Percentiles rank a stretch among this genome's conserved stretches.
phyloP scores from a whole-genome alignment of 768 basidiomycete genomes.

The Termitomyces sp. region DNA sequence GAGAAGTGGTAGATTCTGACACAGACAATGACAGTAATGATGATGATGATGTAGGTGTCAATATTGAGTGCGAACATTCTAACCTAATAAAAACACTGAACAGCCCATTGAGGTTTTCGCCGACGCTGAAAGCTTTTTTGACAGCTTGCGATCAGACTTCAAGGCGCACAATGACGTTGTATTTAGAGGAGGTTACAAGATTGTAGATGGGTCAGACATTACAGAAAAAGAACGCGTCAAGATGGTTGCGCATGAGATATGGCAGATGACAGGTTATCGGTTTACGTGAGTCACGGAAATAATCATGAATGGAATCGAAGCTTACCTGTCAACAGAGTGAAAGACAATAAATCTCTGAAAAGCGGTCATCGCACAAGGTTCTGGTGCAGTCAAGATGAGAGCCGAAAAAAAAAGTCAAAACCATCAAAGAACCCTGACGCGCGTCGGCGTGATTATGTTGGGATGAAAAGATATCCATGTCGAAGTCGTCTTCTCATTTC shows the following conservation, averaged over 20 bases:
- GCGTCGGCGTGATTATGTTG: slow-evolving; percentile 18
- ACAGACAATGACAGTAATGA: no score
- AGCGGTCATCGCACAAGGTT: slow-evolving; percentile 14
- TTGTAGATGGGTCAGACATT: background rate
- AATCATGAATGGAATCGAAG: background rate
- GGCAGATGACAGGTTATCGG: slow-evolving; percentile 17
- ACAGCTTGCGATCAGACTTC: background rate
- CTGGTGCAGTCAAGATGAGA: no score
- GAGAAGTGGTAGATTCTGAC: no score
- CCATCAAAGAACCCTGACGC: background rate
- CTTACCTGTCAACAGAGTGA: slow-evolving; percentile 12
- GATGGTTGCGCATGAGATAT: slow-evolving; percentile 16
- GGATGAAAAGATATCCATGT: slow-evolving; percentile 23
- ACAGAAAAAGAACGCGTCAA: slow-evolving; percentile 8
- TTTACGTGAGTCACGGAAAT: slow-evolving; percentile 17
- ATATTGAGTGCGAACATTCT: no score
- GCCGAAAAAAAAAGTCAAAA: no score
- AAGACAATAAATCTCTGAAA: slow-evolving; percentile 15
- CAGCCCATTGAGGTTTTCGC: background rate
- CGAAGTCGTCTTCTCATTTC: slow-evolving; percentile 15
- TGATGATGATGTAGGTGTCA: no score
- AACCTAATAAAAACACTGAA: no score
- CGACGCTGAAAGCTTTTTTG: background rate
- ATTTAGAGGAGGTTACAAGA: background rate
- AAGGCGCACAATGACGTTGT: background rate